These are phyloP conservation scores for Detonula confervacea DNA, from an alignment of 352 stramenopile species.

Conservation along the genomic window DNA sequence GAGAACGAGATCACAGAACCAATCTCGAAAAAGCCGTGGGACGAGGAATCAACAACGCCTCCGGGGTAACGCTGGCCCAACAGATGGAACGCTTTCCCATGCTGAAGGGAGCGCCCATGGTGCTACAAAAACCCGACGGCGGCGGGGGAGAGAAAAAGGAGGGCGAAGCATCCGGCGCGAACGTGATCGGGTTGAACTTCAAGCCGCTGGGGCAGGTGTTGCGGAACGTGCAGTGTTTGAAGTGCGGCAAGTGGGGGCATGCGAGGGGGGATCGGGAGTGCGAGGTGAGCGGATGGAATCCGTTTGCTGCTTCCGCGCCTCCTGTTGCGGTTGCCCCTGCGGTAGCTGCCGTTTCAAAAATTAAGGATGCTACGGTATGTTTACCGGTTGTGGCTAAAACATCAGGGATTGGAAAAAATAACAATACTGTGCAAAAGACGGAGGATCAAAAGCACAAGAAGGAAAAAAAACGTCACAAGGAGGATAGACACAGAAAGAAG, in stretches of 20 bases:
- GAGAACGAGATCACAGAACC: conserved; percentile 53
- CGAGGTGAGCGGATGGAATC: conserved; percentile 77
- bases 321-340: not conserved
- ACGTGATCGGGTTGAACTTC: conserved; percentile 53
- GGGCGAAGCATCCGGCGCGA: not conserved
- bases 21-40: conserved; percentile 81
- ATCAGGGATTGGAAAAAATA: not conserved
- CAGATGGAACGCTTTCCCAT: conserved; percentile 80
- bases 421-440: not conserved
- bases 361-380: not conserved
- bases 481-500: conserved; percentile 11
- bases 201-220: conserved; percentile 71
- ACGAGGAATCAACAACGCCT: conserved; percentile 54
- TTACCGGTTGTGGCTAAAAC: not conserved
- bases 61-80: conserved; percentile 60
- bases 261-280: conserved; percentile 76
- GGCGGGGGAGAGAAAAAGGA: conserved; percentile 11
- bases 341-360: not conserved
- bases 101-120: conserved; percentile 76
- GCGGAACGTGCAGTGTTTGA: conserved; percentile 77
- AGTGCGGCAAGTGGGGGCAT: conserved; percentile 81
- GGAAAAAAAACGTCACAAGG: conserved; percentile 7
- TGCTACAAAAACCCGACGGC: conserved; percentile 47
- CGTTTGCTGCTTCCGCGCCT: conserved; percentile 52
- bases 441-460: conserved; percentile 23